These are phyloP conservation scores for Phaeosphaeria sp. DNA, from an alignment of 2,329 filamentous ascomycete species.

Conservation along the genomic window DNA sequence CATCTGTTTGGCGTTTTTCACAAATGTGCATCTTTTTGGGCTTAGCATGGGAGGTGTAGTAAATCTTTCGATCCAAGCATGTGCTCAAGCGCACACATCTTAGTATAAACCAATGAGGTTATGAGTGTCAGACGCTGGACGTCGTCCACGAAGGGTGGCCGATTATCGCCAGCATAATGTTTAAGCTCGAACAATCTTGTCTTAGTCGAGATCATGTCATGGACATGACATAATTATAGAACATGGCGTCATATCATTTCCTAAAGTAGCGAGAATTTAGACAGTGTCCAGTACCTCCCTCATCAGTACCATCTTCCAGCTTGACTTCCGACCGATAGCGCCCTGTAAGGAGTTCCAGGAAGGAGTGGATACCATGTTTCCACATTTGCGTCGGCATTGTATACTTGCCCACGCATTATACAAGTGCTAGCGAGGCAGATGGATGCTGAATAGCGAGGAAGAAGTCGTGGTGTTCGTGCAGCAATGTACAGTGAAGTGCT, in stretches of 20 bases:
- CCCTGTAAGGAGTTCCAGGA: conserved; percentile 74
- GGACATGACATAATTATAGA: neutral
- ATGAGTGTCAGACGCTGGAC: conserved; percentile 3
- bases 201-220: too few species aligned
- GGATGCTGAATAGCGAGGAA: conserved; percentile 86
- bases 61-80: neutral
- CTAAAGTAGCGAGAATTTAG: neutral
- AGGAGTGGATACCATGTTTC: conserved; percentile 88
- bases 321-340: too few species aligned
- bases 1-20: conserved; percentile 4
- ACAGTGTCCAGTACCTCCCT: too few species aligned
- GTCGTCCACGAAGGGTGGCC: conserved; percentile 1
- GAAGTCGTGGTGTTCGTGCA: conserved; percentile 71
- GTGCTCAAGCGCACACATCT: neutral
- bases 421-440: conserved; percentile 71
- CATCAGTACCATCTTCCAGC: too few species aligned
- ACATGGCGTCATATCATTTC: neutral
- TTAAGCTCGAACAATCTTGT: conserved; percentile 1
- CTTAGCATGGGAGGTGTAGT: neutral
- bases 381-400: conserved; percentile 94
- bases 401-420: conserved; percentile 77
- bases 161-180: conserved; percentile 4
- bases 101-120: neutral
- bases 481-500: conserved; percentile 76
- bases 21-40: neutral